Evolutionary conservation across 2,329 filamentous ascomycete species (phyloP).

Genomic region (Alternaria triticimaculans): DNA sequence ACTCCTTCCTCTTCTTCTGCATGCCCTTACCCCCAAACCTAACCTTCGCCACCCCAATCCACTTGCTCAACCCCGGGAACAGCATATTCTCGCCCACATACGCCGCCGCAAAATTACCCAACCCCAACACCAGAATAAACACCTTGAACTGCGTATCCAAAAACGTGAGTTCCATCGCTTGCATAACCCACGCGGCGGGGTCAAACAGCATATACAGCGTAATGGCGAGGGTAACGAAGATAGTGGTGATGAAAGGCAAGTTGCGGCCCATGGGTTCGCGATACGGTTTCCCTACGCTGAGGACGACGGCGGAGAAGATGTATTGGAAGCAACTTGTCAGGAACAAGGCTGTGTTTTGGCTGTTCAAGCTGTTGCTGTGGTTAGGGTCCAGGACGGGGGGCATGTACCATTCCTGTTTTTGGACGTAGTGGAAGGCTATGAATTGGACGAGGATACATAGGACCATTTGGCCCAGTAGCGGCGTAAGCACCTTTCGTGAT

Average conservation of each 20-base stretch:
- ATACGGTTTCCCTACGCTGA: conserved; percentile 92
- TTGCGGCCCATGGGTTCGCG: conserved; percentile 81
- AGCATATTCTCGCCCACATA: conserved; percentile 75
- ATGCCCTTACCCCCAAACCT: conserved; percentile 60
- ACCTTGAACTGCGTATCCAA: conserved; percentile 76
- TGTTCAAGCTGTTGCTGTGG: conserved; percentile 86
- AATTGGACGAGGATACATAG: conserved; percentile 82
- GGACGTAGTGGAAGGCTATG: conserved; percentile 75
- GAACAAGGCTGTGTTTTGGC: conserved; percentile 91
- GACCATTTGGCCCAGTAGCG: conserved; percentile 84
- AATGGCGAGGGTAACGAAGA: conserved; percentile 70
- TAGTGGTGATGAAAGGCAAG: conserved; percentile 82
- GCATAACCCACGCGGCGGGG: conserved; percentile 71
- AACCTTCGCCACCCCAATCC: conserved; percentile 68
- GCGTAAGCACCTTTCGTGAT: conserved; percentile 87
- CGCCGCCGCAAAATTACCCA: conserved; percentile 70
- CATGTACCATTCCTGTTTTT: conserved; percentile 81
- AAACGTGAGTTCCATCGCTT: conserved; percentile 84
- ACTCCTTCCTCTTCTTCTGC: conserved; percentile 82
- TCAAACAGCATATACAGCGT: conserved; percentile 81
- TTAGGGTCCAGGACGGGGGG: conserved; percentile 79
- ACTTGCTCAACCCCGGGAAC: conserved; percentile 71
- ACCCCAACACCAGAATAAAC: conserved; percentile 73
- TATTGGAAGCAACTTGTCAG: conserved; percentile 93
- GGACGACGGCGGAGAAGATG: conserved; percentile 84